Conservation (phyloP, 164 flowering plant genomes). For the Amborella trichopoda region DNA sequence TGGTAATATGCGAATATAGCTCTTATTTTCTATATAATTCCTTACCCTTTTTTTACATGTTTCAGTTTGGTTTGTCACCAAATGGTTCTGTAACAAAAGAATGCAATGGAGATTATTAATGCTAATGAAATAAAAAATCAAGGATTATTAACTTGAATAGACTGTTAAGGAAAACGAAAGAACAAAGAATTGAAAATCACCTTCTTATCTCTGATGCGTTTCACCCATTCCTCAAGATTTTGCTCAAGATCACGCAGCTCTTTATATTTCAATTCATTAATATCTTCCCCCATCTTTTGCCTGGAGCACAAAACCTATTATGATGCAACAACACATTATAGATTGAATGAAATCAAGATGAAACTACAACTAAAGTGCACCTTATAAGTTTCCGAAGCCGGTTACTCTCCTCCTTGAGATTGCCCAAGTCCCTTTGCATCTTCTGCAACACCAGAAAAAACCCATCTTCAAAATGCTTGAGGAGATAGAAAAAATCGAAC, state of each 20-base stretch:
- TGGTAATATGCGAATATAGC: no score
- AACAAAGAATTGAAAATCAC: no score
- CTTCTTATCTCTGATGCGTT: constrained; percentile 22
- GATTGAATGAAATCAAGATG: not conserved
- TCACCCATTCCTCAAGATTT: constrained; percentile 23
- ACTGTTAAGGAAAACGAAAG: no score
- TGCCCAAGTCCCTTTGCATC: constrained; percentile 42
- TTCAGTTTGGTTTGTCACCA: no score
- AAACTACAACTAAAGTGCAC: constrained; percentile 14
- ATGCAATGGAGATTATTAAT: no score
- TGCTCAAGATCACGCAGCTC: constrained; percentile 37
- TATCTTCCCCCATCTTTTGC: constrained; percentile 45
- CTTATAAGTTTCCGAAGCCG: constrained; percentile 47
- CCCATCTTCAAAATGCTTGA: not conserved
- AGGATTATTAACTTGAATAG: no score
- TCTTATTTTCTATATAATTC: no score
- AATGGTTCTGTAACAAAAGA: no score
- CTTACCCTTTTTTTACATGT: no score
- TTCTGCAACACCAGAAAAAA: constrained; percentile 19
- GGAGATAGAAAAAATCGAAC: not conserved
- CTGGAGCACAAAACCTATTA: constrained; percentile 13
- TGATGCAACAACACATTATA: not conserved
- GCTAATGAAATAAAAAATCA: no score
- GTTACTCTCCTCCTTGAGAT: constrained; percentile 34
- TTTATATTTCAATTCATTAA: constrained; percentile 19